Evolutionary conservation across 768 basidiomycete genomes (phyloP).

Genomic region (Trametes cubensis): DNA sequence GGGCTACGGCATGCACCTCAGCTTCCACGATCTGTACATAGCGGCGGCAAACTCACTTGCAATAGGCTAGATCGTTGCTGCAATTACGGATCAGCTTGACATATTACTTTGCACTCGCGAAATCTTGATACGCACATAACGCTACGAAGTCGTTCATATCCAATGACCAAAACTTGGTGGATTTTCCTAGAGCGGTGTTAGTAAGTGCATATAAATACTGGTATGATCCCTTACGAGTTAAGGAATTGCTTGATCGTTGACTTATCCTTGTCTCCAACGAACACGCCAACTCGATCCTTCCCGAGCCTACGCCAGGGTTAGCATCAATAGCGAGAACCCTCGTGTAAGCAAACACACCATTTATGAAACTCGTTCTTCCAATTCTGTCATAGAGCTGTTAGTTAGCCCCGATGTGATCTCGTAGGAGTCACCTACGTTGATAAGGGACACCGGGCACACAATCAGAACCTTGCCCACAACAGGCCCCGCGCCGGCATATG

Average conservation of each 20-base stretch:
- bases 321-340: conserved; percentile 38
- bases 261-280: conserved; percentile 63
- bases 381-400: conserved; percentile 56
- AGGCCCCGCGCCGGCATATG: conserved; percentile 60
- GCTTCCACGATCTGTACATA: not conserved
- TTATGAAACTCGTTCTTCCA: conserved; percentile 96
- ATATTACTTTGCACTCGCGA: too few species aligned
- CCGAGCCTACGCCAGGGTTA: conserved; percentile 45
- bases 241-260: conserved; percentile 67
- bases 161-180: conserved; percentile 89
- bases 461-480: conserved; percentile 82
- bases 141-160: conserved; percentile 87
- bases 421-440: conserved; percentile 56
- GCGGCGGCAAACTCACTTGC: conserved; percentile 51
- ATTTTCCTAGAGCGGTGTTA: conserved; percentile 49
- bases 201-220: conserved; percentile 1
- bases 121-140: conserved; percentile 61
- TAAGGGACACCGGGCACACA: conserved; percentile 90
- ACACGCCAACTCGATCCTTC: conserved; percentile 56
- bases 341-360: conserved; percentile 55
- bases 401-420: not conserved
- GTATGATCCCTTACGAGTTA: conserved; percentile 57
- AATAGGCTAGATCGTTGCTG: conserved; percentile 60
- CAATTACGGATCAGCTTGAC: conserved; percentile 1
- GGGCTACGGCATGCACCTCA: conserved; percentile 51